Conservation (phyloP, 306 rosid genomes). For the Glycine latifolia region DNA sequence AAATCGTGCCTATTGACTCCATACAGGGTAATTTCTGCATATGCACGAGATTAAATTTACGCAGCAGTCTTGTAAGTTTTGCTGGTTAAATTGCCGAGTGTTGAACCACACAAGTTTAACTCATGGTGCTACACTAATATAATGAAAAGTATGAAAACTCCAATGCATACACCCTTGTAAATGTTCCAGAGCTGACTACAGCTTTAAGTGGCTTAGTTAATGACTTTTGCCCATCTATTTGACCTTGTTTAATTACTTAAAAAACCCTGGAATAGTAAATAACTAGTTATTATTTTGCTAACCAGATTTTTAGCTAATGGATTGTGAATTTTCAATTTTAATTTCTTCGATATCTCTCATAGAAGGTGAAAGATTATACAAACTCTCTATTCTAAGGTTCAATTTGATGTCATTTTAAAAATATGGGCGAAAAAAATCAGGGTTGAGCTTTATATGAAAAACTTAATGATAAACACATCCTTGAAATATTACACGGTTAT, state of each 20-base stretch:
- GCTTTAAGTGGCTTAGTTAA: background rate
- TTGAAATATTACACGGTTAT: background rate
- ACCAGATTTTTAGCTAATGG: background rate
- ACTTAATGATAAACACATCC: background rate
- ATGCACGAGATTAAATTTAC: too few species aligned
- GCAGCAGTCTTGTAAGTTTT: background rate
- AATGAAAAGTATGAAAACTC: conserved; percentile 15
- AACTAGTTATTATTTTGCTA: background rate
- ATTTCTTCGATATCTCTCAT: too few species aligned
- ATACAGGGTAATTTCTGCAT: too few species aligned
- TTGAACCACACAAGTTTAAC: background rate
- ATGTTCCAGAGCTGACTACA: background rate
- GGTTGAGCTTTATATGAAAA: conserved; percentile 5
- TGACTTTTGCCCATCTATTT: background rate
- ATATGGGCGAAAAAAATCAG: background rate
- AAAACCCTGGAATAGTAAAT: background rate
- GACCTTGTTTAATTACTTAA: background rate
- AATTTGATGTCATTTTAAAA: background rate
- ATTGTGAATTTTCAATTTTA: too few species aligned
- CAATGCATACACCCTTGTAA: background rate
- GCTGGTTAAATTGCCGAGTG: background rate
- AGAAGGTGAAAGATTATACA: too few species aligned
- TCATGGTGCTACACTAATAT: background rate
- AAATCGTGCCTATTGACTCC: too few species aligned
- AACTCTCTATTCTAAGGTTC: background rate